These are phyloP conservation scores for Craspedostauros australis DNA, from an alignment of 108 stramenopile genomes.

Conservation along the genomic window DNA sequence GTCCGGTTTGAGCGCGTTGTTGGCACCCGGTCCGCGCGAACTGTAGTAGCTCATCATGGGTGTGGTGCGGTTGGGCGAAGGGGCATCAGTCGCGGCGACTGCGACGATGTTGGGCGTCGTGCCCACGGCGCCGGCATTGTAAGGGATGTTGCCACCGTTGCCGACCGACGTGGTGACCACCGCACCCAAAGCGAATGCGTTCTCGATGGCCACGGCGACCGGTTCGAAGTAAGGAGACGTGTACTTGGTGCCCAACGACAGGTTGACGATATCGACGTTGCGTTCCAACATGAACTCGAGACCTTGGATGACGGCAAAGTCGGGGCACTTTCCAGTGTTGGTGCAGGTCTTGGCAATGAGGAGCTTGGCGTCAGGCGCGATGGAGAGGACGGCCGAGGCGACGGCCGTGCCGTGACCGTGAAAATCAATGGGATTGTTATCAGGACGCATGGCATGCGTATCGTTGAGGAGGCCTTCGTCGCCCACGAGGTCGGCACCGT, in stretches of 20 bases:
- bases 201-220: conserved; percentile 5
- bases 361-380: conserved; percentile 16
- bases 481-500: conserved; percentile 16
- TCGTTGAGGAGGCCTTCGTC: neutral
- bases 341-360: conserved; percentile 16
- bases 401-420: conserved; percentile 22
- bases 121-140: conserved; percentile 11
- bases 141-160: conserved; percentile 22
- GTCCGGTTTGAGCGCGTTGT: conserved; percentile 24
- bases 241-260: neutral
- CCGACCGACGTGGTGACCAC: conserved; percentile 10
- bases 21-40: conserved; percentile 19
- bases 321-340: conserved; percentile 9
- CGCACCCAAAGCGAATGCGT: conserved; percentile 4
- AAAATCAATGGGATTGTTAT: conserved; percentile 24
- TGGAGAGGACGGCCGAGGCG: conserved; percentile 11
- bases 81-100: conserved; percentile 15
- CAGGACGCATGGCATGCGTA: too few relatives aligned
- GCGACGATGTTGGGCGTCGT: conserved; percentile 9
- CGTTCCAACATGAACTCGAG: conserved; percentile 15
- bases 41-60: conserved; percentile 11
- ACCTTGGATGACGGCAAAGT: conserved; percentile 11
- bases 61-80: neutral
- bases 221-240: conserved; percentile 4
- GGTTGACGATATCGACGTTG: conserved; percentile 14